A percentile compares a stretch with the other conserved stretches of the same genome.
Conservation (phyloP, 2,329 filamentous ascomycete species). For the Chrysoporthe puriensis region DNA sequence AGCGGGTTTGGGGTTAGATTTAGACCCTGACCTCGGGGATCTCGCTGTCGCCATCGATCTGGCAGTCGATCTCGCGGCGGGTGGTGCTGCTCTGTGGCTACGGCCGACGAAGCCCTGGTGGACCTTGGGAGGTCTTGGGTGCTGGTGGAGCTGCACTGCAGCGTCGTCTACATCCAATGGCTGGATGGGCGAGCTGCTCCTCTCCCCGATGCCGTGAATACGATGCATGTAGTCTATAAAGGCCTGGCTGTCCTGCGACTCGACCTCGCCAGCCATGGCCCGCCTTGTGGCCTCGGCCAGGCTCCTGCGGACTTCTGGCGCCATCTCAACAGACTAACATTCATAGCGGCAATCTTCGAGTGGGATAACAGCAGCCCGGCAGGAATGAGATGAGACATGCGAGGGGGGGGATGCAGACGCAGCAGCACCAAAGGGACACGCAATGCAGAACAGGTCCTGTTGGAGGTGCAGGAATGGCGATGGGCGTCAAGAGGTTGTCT, state of each 20-base stretch:
- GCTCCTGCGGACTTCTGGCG: constrained; percentile 30
- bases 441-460: too few relatives aligned
- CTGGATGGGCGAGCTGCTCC: constrained; percentile 24
- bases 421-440: too few relatives aligned
- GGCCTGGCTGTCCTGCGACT: constrained; percentile 51
- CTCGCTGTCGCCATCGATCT: background rate
- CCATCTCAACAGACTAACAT: constrained; percentile 22
- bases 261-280: constrained; percentile 38
- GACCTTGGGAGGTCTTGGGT: constrained; percentile 21
- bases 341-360: constrained; percentile 22
- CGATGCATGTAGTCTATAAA: constrained; percentile 44
- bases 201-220: constrained; percentile 41
- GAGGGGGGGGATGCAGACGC: background rate
- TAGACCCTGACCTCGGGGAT: background rate
- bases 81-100: background rate
- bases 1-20: background rate
- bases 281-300: constrained; percentile 36
- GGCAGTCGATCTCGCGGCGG: background rate
- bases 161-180: constrained; percentile 10
- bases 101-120: constrained; percentile 15
- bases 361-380: background rate
- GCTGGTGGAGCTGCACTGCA: constrained; percentile 1
- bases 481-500: too few relatives aligned
- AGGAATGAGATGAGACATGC: background rate
- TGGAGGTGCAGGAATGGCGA: background rate